phyloP scores from a whole-genome alignment of 1,284 basidiomycete species.

The Coniferiporia weirii region DNA sequence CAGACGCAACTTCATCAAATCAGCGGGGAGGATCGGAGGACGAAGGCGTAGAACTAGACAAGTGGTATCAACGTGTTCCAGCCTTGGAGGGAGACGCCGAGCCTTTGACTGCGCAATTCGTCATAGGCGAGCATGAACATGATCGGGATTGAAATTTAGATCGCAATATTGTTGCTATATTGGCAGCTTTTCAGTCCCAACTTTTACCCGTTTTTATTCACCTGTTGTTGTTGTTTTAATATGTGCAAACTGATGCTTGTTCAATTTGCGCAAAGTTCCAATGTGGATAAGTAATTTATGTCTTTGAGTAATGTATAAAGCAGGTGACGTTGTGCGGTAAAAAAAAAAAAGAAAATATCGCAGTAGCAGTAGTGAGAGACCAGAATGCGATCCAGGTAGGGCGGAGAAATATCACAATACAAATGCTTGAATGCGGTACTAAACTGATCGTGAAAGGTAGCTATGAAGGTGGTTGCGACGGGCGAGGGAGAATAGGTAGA shows the following conservation, averaged over 20 bases:
- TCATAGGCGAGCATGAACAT: slow-evolving; percentile 17
- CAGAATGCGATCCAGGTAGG: neutral
- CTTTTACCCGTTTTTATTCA: neutral
- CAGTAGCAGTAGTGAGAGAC: neutral
- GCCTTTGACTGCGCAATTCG: slow-evolving; percentile 14
- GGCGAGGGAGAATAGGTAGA: neutral
- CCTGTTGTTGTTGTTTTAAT: slow-evolving; percentile 4
- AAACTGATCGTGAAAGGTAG: neutral
- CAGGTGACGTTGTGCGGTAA: neutral
- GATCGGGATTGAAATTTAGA: slow-evolving; percentile 1
- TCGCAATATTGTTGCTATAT: neutral
- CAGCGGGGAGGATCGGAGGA: neutral
- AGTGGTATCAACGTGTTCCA: slow-evolving; percentile 19
- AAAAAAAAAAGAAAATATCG: neutral
- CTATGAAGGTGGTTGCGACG: neutral
- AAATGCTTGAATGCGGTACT: neutral
- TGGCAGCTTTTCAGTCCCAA: too few relatives aligned
- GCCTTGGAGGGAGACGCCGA: slow-evolving; percentile 13
- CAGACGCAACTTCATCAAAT: slow-evolving; percentile 17
- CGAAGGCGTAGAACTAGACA: slow-evolving; percentile 13
- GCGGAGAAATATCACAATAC: neutral
- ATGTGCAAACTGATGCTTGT: neutral
- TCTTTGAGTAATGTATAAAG: neutral
- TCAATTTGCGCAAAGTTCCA: neutral
- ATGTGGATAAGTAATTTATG: neutral